phyloP scores from a whole-genome alignment of 306 rosid genomes.

The Trifolium fragiferum region DNA sequence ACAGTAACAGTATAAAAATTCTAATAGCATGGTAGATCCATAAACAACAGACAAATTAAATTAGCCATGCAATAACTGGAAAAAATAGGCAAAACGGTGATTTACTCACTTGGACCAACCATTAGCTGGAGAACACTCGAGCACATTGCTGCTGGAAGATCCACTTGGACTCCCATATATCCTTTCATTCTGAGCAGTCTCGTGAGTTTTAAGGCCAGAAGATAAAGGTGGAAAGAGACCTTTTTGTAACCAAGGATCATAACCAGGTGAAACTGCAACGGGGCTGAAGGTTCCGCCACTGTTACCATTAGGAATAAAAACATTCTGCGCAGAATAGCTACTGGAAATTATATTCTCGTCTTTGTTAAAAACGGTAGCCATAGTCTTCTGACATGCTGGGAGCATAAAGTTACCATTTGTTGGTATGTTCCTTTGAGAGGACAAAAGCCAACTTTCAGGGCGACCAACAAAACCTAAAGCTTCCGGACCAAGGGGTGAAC shows the following conservation, averaged over 20 bases:
- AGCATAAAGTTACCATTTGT: conserved; percentile 67
- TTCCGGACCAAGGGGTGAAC: conserved; percentile 91
- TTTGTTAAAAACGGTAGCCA: conserved; percentile 68
- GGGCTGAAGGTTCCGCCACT: conserved; percentile 68
- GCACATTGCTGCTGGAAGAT: conserved; percentile 59
- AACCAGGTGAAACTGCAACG: conserved; percentile 58
- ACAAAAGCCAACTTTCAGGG: conserved; percentile 76
- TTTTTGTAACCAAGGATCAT: conserved; percentile 82
- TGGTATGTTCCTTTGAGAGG: conserved; percentile 62
- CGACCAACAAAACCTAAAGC: conserved; percentile 88
- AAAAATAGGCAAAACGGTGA: conserved; percentile 28
- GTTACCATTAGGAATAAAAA: conserved; percentile 74
- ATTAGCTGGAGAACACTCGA: conserved; percentile 62
- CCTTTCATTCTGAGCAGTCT: conserved; percentile 63
- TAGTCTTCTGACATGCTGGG: conserved; percentile 72
- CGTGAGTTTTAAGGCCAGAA: conserved; percentile 59
- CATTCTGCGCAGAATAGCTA: conserved; percentile 64
- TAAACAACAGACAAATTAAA: conserved; percentile 28
- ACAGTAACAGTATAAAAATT: conserved; percentile 19
- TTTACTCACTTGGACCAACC: conserved; percentile 87
- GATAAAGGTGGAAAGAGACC: conserved; percentile 75
- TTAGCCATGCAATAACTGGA: conserved; percentile 5
- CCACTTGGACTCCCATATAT: conserved; percentile 68
- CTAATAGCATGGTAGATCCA: conserved; percentile 12
- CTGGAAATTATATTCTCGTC: conserved; percentile 68